Evolutionary conservation across 768 basidiomycete genomes (phyloP).

Genomic region (Lactifluus subvellereus): DNA sequence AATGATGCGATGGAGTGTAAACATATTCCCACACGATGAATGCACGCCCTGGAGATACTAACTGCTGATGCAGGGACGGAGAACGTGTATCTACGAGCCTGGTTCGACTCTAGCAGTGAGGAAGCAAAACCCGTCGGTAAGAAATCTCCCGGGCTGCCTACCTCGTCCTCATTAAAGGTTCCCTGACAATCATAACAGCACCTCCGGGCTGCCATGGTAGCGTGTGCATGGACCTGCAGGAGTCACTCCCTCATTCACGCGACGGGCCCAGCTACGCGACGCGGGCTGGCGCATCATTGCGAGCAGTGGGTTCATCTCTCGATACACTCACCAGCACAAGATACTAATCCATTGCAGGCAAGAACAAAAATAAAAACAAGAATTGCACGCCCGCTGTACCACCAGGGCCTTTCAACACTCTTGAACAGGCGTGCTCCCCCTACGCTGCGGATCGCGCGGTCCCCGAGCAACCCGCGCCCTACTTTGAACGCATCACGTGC

Average conservation of each 20-base stretch:
- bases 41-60: neutral
- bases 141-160: constrained; percentile 30
- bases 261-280: constrained; percentile 23
- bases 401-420: constrained; percentile 53
- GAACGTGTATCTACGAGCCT: constrained; percentile 82
- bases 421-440: constrained; percentile 74
- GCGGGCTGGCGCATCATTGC: constrained; percentile 21
- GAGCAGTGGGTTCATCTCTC: constrained; percentile 6
- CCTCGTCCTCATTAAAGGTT: neutral
- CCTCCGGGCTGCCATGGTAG: constrained; percentile 21
- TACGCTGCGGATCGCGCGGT: constrained; percentile 53
- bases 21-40: constrained; percentile 29
- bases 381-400: neutral
- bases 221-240: constrained; percentile 9
- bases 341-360: constrained; percentile 9
- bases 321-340: neutral
- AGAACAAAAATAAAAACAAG: constrained; percentile 13
- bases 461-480: constrained; percentile 59
- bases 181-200: constrained; percentile 4
- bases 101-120: constrained; percentile 63
- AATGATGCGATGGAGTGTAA: constrained; percentile 92
- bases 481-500: constrained; percentile 60
- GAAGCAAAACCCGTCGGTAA: constrained; percentile 43
- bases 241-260: constrained; percentile 18
- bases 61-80: constrained; percentile 70